Evolutionary conservation across 371 early-diverging fungal genomes (phyloP).

Genomic region (Parasitella parasitica): DNA sequence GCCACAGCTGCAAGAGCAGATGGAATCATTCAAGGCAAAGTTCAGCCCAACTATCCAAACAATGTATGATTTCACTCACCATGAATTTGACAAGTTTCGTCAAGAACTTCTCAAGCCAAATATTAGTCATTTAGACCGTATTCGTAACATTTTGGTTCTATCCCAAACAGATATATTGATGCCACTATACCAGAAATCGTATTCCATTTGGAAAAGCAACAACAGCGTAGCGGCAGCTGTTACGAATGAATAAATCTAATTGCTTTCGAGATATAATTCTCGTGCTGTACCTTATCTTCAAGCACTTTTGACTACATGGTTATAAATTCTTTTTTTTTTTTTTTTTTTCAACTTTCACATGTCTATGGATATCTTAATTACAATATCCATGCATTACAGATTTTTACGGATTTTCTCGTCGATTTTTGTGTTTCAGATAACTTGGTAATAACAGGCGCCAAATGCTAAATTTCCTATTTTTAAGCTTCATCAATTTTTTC

Average conservation of each 20-base stretch:
- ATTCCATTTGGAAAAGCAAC: conserved; percentile 1
- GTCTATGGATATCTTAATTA: no score
- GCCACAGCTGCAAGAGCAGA: conserved; percentile 2
- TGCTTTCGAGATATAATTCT: background rate
- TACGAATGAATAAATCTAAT: background rate
- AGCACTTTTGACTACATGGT: no score
- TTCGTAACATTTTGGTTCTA: conserved; percentile 16
- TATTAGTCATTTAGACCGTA: conserved; percentile 18
- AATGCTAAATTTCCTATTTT: no score
- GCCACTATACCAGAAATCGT: conserved; percentile 15
- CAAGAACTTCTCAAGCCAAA: conserved; percentile 21
- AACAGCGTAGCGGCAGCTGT: background rate
- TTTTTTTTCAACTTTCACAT: no score
- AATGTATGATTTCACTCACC: conserved; percentile 17
- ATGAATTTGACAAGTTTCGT: conserved; percentile 21
- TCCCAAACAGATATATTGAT: conserved; percentile 22
- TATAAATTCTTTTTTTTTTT: no score
- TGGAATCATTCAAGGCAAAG: conserved; percentile 2
- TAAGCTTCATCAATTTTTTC: no score
- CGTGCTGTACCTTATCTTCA: no score
- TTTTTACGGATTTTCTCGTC: no score
- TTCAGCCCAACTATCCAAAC: conserved; percentile 7
- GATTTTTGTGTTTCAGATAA: no score
- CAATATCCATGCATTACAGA: no score
- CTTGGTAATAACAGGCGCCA: no score